These are phyloP conservation scores for Berberis vulgaris DNA, from an alignment of 164 flowering plant species.

Conservation along the genomic window DNA sequence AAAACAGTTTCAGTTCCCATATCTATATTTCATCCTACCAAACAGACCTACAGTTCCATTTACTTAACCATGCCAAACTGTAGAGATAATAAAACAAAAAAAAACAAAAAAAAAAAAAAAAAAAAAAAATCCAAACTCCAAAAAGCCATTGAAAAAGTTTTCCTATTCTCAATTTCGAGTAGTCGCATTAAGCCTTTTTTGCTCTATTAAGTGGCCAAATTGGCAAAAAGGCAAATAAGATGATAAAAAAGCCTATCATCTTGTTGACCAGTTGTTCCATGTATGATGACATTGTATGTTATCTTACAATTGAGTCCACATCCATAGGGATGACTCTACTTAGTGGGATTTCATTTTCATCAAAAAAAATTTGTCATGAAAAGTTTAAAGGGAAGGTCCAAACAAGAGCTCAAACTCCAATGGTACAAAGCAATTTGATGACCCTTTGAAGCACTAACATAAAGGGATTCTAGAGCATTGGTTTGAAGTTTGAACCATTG, in stretches of 20 bases:
- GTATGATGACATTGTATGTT: conserved; percentile 3
- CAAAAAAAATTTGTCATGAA: background rate
- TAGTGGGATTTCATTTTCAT: conserved; percentile 6
- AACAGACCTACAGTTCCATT: too few species aligned
- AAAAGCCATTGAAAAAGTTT: background rate
- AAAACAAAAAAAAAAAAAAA: background rate
- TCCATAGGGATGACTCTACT: conserved; percentile 8
- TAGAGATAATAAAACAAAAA: background rate
- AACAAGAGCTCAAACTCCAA: conserved; percentile 4
- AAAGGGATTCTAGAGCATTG: conserved; percentile 11
- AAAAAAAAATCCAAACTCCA: conserved; percentile 2
- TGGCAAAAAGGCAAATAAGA: background rate
- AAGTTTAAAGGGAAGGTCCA: conserved; percentile 9
- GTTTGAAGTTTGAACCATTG: conserved; percentile 23
- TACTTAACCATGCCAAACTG: too few species aligned
- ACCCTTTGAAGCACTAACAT: conserved; percentile 16
- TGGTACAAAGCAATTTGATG: conserved; percentile 6
- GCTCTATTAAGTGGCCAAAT: conserved; percentile 15
- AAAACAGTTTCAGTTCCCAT: too few species aligned
- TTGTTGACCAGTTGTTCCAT: too few species aligned
- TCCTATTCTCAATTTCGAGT: conserved; percentile 28
- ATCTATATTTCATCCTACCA: too few species aligned
- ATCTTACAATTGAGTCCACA: conserved; percentile 10
- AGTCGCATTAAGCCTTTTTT: conserved; percentile 27
- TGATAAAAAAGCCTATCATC: background rate